Percentiles rank a stretch among this genome's conserved stretches.
Evolutionary conservation across 148 eudicot genomes (phyloP).

Genomic region (Fagopyrum tataricum): DNA sequence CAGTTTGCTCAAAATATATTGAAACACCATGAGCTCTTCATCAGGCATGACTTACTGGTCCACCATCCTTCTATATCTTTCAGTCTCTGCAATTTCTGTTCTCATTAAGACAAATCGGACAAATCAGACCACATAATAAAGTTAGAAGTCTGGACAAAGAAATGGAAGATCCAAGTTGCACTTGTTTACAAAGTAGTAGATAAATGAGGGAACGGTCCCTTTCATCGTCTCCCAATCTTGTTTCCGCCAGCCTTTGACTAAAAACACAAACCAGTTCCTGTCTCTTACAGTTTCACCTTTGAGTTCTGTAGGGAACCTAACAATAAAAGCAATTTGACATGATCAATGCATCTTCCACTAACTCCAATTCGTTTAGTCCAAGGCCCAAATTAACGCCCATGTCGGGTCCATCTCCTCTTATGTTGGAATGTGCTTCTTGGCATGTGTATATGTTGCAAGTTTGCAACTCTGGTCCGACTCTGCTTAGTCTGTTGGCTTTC

Average conservation of each 20-base stretch:
- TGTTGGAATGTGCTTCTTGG: no score
- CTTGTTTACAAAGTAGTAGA: neutral
- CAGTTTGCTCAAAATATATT: neutral
- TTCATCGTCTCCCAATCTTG: neutral
- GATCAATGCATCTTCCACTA: no score
- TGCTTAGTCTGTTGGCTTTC: no score
- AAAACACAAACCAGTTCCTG: neutral
- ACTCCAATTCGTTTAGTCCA: no score
- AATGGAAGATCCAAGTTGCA: neutral
- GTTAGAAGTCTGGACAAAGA: neutral
- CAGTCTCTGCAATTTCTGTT: neutral
- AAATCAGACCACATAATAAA: neutral
- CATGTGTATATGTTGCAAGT: no score
- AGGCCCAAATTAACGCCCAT: no score
- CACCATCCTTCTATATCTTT: neutral
- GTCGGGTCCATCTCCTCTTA: no score
- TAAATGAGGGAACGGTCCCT: neutral
- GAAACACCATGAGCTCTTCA: neutral
- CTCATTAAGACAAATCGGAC: neutral
- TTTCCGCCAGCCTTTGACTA: no score
- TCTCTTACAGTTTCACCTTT: no score
- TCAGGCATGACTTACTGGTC: neutral
- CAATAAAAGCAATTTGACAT: no score
- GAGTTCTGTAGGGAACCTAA: no score
- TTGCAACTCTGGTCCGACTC: no score